Conservation (phyloP, 176 grass and related monocot genomes). For the Aegilops sharonensis region DNA sequence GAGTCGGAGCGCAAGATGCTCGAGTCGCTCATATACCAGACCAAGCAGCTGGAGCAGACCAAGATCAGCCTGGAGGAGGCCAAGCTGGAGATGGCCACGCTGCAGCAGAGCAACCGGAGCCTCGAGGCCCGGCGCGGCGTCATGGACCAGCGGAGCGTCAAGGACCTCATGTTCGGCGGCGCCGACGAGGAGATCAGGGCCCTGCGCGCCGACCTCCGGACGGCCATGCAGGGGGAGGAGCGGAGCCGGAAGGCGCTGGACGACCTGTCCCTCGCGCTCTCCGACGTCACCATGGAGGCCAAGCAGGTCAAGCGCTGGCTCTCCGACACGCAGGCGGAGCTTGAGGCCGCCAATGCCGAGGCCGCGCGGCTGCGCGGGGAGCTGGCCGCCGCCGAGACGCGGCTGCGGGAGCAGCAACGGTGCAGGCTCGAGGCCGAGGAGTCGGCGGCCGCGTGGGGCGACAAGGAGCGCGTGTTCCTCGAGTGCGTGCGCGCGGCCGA, state of each 20-base stretch:
- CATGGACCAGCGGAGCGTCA: conserved; percentile 39
- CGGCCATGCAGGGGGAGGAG: conserved; percentile 67
- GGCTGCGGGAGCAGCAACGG: conserved; percentile 43
- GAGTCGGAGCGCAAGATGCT: conserved; percentile 95
- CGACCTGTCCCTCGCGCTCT: conserved; percentile 69
- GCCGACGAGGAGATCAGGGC: conserved; percentile 54
- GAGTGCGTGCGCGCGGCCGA: conserved; percentile 80
- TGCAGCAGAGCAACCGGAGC: conserved; percentile 32
- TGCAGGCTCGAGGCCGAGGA: conserved; percentile 68
- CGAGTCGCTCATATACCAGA: conserved; percentile 78
- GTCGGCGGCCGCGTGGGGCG: conserved; percentile 48
- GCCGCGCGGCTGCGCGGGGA: conserved; percentile 13
- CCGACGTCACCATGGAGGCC: conserved; percentile 72
- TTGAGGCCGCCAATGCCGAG: conserved; percentile 53
- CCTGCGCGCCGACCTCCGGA: conserved; percentile 45
- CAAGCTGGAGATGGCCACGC: conserved; percentile 69
- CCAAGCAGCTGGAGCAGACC: conserved; percentile 85
- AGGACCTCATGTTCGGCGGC: conserved; percentile 46
- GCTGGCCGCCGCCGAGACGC: conserved; percentile 25
- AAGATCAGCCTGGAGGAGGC: conserved; percentile 91
- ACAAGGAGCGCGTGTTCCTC: conserved; percentile 75
- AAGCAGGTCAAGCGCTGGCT: conserved; percentile 66
- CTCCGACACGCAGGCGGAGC: conserved; percentile 51
- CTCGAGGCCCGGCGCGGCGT: conserved; percentile 32
- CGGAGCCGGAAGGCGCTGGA: conserved; percentile 70